Conservation (phyloP, 2,329 filamentous ascomycete genomes). For the Trichoderma harzianum region DNA sequence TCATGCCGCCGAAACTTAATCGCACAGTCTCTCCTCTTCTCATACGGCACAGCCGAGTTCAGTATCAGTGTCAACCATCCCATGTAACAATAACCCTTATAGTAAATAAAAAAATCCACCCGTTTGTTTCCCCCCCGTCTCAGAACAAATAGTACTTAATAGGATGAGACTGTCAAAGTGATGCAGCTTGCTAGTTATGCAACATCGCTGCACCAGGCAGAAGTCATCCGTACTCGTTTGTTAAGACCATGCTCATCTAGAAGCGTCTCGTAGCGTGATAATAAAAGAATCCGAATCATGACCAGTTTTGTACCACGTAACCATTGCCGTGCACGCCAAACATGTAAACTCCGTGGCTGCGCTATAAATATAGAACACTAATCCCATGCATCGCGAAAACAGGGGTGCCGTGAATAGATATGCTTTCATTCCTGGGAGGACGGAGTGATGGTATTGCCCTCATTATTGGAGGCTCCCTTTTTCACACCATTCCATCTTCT, state of each 20-base stretch:
- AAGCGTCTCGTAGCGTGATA: background rate
- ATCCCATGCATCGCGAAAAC: conserved; percentile 6
- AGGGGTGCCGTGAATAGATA: background rate
- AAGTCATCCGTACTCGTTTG: background rate
- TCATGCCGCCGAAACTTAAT: background rate
- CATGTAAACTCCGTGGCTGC: conserved; percentile 14
- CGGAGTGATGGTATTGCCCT: background rate
- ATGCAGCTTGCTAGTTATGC: background rate
- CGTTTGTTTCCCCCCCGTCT: background rate
- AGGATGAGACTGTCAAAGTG: background rate
- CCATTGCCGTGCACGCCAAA: conserved; percentile 9
- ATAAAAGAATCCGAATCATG: background rate
- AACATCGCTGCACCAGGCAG: background rate
- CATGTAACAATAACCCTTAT: background rate
- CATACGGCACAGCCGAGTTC: background rate
- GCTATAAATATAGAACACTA: conserved; percentile 5
- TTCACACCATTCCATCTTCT: background rate
- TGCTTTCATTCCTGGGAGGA: background rate
- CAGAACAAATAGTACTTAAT: background rate
- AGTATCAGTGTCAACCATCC: background rate
- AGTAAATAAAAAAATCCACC: background rate
- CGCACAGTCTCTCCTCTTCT: background rate
- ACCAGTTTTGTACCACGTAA: conserved; percentile 10
- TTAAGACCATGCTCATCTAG: background rate
- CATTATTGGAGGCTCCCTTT: background rate